Evolutionary conservation across 73 alveolate genomes (phyloP).

Genomic region (Symbiodinium natans): DNA sequence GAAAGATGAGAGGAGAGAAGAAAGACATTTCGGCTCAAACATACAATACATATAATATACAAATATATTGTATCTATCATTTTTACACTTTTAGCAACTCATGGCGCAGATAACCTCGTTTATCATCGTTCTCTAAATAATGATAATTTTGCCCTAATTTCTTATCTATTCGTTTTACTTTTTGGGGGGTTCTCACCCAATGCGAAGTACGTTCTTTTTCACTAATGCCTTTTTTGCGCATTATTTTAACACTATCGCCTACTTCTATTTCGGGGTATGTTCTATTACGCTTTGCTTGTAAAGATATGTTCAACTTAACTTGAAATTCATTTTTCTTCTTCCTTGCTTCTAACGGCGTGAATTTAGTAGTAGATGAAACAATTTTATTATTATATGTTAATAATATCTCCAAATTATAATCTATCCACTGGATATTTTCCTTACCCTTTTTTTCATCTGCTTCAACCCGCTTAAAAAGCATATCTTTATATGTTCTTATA

Average conservation of each 20-base stretch:
- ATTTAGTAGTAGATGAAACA: not conserved
- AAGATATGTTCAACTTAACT: not conserved
- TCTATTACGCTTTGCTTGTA: not conserved
- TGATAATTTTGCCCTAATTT: too few relatives aligned
- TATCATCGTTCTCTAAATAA: too few relatives aligned
- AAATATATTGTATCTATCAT: too few relatives aligned
- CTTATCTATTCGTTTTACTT: not conserved
- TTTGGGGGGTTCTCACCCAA: not conserved
- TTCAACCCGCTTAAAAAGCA: not conserved
- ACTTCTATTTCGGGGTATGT: not conserved
- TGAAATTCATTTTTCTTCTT: not conserved
- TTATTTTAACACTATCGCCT: not conserved
- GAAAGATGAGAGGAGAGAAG: too few relatives aligned
- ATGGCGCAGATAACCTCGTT: not conserved
- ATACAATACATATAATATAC: too few relatives aligned
- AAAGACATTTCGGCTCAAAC: too few relatives aligned
- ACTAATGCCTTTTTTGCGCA: constrained; percentile 22
- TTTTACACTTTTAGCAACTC: constrained; percentile 19
- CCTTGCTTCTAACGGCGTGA: constrained; percentile 15
- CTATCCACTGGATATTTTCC: constrained; percentile 10
- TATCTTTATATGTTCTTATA: not conserved
- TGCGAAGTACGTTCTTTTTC: constrained; percentile 30
- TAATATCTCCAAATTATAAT: constrained; percentile 1
- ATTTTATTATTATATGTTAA: constrained; percentile 13
- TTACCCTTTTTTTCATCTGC: constrained; percentile 24